These are phyloP conservation scores for Talaromyces sp. DNA, from an alignment of 2,329 filamentous ascomycete species.

Conservation along the genomic window DNA sequence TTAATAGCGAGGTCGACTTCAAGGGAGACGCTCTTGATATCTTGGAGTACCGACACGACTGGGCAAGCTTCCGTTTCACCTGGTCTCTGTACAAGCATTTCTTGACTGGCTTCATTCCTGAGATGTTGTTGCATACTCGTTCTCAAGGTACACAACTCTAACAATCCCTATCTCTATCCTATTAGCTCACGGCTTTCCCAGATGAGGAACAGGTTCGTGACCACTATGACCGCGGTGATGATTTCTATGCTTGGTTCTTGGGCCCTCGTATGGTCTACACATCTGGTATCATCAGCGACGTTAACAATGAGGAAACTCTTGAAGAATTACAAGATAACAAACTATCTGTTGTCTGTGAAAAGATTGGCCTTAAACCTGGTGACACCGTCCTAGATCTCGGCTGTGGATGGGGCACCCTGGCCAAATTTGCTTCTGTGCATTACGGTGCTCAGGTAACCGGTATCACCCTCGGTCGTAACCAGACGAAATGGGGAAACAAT, in stretches of 20 bases:
- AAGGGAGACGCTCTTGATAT: slow-evolving; percentile 87
- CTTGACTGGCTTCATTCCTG: slow-evolving; percentile 78
- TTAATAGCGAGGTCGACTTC: slow-evolving; percentile 89
- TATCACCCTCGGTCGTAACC: slow-evolving; percentile 91
- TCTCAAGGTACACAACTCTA: slow-evolving; percentile 61
- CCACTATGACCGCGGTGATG: slow-evolving; percentile 96
- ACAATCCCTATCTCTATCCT: neutral
- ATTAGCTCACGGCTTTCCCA: slow-evolving; percentile 27
- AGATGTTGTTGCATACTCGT: slow-evolving; percentile 86
- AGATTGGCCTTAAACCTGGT: slow-evolving; percentile 76
- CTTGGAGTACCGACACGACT: slow-evolving; percentile 92
- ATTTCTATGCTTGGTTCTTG: slow-evolving; percentile 98
- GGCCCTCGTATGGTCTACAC: slow-evolving; percentile 99
- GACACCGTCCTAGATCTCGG: slow-evolving; percentile 90
- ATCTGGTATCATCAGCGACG: slow-evolving; percentile 85
- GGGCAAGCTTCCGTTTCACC: slow-evolving; percentile 93
- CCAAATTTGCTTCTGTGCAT: slow-evolving; percentile 86
- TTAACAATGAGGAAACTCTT: slow-evolving; percentile 79
- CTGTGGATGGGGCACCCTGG: slow-evolving; percentile 95
- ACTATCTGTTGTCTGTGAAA: slow-evolving; percentile 88
- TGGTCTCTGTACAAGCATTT: slow-evolving; percentile 80
- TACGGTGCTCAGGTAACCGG: slow-evolving; percentile 82
- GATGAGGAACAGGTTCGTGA: slow-evolving; percentile 97
- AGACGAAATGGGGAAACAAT: slow-evolving; percentile 93
- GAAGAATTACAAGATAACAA: slow-evolving; percentile 99